Conservation (phyloP, 2,329 filamentous ascomycete genomes). For the Gyromitra esculenta region DNA sequence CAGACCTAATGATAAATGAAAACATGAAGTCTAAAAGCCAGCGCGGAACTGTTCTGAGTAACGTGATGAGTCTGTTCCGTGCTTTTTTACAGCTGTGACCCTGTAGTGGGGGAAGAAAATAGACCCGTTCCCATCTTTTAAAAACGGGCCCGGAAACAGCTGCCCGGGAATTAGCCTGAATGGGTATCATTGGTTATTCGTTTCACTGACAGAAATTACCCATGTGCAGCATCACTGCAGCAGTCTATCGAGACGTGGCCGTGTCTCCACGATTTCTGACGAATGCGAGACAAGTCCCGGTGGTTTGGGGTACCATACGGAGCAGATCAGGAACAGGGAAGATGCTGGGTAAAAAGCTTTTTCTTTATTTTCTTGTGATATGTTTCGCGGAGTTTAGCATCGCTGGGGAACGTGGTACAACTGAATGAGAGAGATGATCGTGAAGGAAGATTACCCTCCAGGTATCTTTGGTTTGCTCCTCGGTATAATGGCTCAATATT, state of each 20-base stretch:
- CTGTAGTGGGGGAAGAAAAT: conserved; percentile 27
- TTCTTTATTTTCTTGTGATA: conserved; percentile 19
- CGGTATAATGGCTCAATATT: background rate
- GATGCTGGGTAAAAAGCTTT: conserved; percentile 26
- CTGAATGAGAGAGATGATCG: conserved; percentile 3
- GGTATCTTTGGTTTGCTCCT: conserved; percentile 11
- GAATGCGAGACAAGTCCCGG: conserved; percentile 44
- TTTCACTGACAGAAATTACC: conserved; percentile 24
- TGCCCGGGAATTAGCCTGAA: conserved; percentile 42
- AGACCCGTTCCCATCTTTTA: conserved; percentile 24
- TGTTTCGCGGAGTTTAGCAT: conserved; percentile 33
- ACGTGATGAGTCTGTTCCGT: conserved; percentile 39
- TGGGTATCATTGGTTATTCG: conserved; percentile 26
- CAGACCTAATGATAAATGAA: conserved; percentile 17
- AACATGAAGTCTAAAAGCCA: conserved; percentile 40
- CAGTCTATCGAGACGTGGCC: conserved; percentile 45
- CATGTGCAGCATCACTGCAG: conserved; percentile 29
- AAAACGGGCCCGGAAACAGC: conserved; percentile 40
- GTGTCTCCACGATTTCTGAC: conserved; percentile 37
- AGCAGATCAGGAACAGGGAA: conserved; percentile 30
- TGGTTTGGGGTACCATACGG: conserved; percentile 33
- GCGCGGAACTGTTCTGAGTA: conserved; percentile 18
- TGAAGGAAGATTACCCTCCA: conserved; percentile 12
- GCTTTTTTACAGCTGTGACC: conserved; percentile 7
- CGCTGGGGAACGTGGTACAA: conserved; percentile 32